Evolutionary conservation across 148 eudicot genomes (phyloP).

Genomic region (Vaccinium macrocarpon): DNA sequence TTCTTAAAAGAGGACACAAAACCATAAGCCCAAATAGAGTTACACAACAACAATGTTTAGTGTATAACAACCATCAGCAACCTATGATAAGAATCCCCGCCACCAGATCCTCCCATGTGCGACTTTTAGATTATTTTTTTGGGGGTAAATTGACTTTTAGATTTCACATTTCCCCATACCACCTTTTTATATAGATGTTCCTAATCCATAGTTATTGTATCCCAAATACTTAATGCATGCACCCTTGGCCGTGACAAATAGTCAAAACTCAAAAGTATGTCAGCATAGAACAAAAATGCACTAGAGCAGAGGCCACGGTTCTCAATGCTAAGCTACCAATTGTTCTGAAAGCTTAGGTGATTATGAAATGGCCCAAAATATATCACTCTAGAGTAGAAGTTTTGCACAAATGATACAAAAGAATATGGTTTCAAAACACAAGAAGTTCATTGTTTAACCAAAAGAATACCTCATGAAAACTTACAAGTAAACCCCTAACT

Average conservation of each 20-base stretch:
- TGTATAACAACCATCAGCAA: neutral
- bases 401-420: neutral
- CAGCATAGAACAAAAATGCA: neutral
- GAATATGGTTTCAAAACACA: neutral
- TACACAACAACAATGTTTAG: neutral
- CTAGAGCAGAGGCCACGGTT: neutral
- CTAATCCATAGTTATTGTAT: neutral
- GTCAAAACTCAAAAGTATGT: neutral
- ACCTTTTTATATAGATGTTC: neutral
- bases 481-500: constrained; percentile 84
- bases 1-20: neutral
- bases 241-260: neutral
- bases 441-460: neutral
- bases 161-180: neutral
- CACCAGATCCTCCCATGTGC: neutral
- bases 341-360: neutral
- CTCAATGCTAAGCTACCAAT: neutral
- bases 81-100: neutral
- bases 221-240: neutral
- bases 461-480: constrained; percentile 21
- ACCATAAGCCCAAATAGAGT: neutral
- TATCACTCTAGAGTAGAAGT: neutral
- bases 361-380: neutral
- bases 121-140: neutral
- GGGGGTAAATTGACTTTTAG: too few species aligned